Evolutionary conservation across 2,329 filamentous ascomycete species (phyloP), one percentile per base, ranked within the genome.

Genomic region (Fusarium sp.): DNA sequence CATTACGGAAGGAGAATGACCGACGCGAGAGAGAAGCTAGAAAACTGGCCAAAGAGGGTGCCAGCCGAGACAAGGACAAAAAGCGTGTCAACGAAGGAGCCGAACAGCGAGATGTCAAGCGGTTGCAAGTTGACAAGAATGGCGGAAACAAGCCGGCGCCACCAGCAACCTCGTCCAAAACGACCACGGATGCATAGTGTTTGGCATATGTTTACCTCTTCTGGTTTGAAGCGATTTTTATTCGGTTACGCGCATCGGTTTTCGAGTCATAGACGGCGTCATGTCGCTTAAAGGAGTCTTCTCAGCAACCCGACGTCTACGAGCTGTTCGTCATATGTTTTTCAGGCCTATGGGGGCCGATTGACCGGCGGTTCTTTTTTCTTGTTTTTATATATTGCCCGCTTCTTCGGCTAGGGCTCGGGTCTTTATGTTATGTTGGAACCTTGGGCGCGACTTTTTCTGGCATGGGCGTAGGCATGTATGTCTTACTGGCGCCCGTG

Each of bases 1-100:
- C 94, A 17, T 84, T 97, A 24, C 86, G 96, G 30, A 96, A 96
- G 71, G 94, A 97, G 77, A 95, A 94, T 71, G 93, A 96, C 77
- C 87, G 88, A 54, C 84, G 83, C 62, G 85, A 87, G 26, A 81
- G 83, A 56, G 85, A 87, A 53, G 84, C 83, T 9, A 80, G 81
- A 6, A 82, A 80, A 40, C 79, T 81, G 1, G 79, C 78, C 19
- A 83, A 81, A 69, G 81, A 82, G 2, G 70, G 63, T 10, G 47
- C 57, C 4, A 68, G 70, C 28, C 72, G 74, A 8, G 76, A 78
- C 20, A 71, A 70, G 50, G 81, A 83, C 20, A 80, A 79, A 66
- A 84, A 83, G 68, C 77, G 80, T 8, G 65, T 72, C 20, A 73
- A 73, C 24, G 79, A 80, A 28, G 68, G 55, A 20, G 65, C 71